Evolutionary conservation across 768 basidiomycete genomes (phyloP).

Genomic region (Pulveroboletus sp.): DNA sequence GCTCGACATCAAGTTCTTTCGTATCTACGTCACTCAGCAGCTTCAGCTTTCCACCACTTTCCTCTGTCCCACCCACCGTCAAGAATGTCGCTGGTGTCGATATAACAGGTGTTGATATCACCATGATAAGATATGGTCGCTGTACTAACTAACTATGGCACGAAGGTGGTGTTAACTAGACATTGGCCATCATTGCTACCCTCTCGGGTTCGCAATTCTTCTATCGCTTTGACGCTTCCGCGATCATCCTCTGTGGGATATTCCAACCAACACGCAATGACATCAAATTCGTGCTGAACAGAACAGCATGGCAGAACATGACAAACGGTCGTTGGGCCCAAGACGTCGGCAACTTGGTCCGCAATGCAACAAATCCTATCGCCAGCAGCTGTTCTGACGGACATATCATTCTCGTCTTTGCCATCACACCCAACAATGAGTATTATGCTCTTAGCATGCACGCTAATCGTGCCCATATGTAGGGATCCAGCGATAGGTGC

Average conservation of each 20-base stretch:
- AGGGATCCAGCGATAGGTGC: too few species aligned
- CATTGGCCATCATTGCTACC: not conserved
- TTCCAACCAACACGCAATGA: not conserved
- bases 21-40: too few species aligned
- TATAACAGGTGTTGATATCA: not conserved
- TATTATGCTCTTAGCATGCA: too few species aligned
- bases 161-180: not conserved
- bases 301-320: not conserved
- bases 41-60: too few species aligned
- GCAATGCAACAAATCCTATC: not conserved
- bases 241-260: not conserved
- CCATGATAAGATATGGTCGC: too few species aligned
- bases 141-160: not conserved
- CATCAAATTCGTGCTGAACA: not conserved
- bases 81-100: not conserved
- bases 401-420: too few species aligned
- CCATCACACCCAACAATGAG: too few species aligned
- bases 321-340: not conserved
- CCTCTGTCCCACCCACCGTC: too few species aligned
- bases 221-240: not conserved
- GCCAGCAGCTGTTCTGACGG: too few species aligned
- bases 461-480: too few species aligned
- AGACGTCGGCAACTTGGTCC: constrained; percentile 1
- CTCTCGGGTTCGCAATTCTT: not conserved
- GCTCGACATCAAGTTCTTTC: too few species aligned